A percentile compares a stretch with the other conserved stretches of the same genome.
phyloP scores from a whole-genome alignment of 805 yeast species.

The Teunomyces tritomae region DNA sequence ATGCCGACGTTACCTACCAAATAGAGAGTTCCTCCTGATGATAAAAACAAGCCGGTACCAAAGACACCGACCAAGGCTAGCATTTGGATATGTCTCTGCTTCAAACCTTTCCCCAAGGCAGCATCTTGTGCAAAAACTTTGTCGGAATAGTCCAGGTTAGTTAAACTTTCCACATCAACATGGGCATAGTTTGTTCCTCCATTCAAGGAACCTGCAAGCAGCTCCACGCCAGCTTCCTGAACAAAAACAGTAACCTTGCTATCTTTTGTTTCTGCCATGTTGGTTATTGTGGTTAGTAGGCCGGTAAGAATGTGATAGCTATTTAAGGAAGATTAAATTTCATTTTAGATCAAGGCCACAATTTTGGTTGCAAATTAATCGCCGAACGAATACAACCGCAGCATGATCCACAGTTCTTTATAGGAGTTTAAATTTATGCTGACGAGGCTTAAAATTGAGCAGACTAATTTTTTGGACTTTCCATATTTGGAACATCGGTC shows the following conservation, averaged over 20 bases:
- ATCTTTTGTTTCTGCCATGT: background rate
- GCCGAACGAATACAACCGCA: background rate
- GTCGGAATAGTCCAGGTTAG: conserved; percentile 1
- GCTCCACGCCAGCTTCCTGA: background rate
- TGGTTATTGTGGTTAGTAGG: background rate
- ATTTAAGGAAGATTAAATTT: background rate
- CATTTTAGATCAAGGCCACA: background rate
- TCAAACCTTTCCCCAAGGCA: conserved; percentile 7
- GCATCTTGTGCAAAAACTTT: background rate
- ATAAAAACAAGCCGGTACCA: conserved; percentile 56
- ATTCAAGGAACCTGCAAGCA: background rate
- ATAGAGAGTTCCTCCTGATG: conserved; percentile 49
- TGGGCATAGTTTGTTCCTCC: background rate
- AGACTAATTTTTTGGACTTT: no score
- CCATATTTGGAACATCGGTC: no score
- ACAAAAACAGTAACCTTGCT: background rate
- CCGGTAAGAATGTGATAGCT: background rate
- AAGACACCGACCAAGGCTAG: conserved; percentile 26
- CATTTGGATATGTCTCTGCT: conserved; percentile 19
- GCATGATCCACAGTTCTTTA: background rate
- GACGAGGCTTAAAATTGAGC: no score
- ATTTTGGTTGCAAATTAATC: background rate
- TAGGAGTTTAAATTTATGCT: no score
- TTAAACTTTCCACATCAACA: background rate
- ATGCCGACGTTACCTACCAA: conserved; percentile 40